Percentiles rank a stretch among this genome's conserved stretches.
Evolutionary conservation across 2,329 filamentous ascomycete genomes (phyloP).

Genomic region (Atkinsonella hypoxylon): DNA sequence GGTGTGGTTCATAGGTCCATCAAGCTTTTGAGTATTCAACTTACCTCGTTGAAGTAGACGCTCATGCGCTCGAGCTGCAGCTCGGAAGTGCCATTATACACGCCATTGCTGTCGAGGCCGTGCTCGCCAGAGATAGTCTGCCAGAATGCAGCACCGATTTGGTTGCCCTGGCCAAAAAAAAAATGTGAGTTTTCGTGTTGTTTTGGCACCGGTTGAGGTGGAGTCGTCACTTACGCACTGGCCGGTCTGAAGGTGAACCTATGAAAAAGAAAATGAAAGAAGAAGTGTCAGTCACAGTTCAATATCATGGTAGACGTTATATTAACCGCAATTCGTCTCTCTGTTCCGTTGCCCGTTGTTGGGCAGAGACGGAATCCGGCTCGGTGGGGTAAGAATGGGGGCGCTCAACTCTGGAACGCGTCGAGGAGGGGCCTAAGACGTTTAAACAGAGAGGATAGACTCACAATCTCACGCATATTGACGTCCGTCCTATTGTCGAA

Average conservation of each 20-base stretch:
- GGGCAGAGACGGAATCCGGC: background rate
- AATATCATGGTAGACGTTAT: slow-evolving; percentile 8
- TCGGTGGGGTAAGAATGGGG: slow-evolving; percentile 28
- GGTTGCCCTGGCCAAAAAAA: slow-evolving; percentile 68
- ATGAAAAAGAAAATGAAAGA: slow-evolving; percentile 36
- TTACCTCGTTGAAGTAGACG: slow-evolving; percentile 86
- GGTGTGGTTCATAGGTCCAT: background rate
- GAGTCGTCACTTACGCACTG: slow-evolving; percentile 65
- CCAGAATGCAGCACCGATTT: slow-evolving; percentile 99
- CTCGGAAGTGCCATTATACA: slow-evolving; percentile 98
- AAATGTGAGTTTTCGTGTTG: slow-evolving; percentile 23
- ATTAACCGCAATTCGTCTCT: background rate
- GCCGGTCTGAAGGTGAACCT: slow-evolving; percentile 99
- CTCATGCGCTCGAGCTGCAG: slow-evolving; percentile 99
- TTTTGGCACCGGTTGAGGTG: background rate
- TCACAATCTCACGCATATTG: slow-evolving; percentile 60
- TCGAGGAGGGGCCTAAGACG: slow-evolving; percentile 15
- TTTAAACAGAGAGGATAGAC: slow-evolving; percentile 20
- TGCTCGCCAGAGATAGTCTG: slow-evolving; percentile 83
- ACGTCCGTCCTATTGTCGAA: slow-evolving; percentile 17
- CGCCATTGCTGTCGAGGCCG: slow-evolving; percentile 92
- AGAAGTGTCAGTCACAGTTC: slow-evolving; percentile 36
- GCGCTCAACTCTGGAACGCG: slow-evolving; percentile 26
- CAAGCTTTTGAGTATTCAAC: background rate
- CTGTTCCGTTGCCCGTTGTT: background rate